A percentile compares a stretch with the other conserved stretches of the same genome.
Evolutionary conservation across 805 yeast genomes (phyloP).

Genomic region (Spencermartinsiella europaea): DNA sequence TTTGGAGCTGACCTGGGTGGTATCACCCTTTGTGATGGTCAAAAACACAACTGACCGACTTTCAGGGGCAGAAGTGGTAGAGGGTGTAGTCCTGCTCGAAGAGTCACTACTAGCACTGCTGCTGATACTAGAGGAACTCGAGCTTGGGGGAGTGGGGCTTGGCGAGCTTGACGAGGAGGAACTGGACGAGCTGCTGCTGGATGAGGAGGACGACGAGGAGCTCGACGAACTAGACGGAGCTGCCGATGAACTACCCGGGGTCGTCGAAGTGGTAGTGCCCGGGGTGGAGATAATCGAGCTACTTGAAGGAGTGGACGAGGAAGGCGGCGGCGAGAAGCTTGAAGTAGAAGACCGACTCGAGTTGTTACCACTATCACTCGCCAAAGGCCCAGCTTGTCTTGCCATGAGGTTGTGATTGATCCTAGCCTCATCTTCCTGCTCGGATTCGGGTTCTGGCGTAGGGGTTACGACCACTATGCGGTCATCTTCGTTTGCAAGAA

Average conservation of each 20-base stretch:
- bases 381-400: not conserved
- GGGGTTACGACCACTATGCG: not conserved
- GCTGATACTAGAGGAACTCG: constrained; percentile 1
- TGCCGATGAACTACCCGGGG: constrained; percentile 5
- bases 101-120: constrained; percentile 5
- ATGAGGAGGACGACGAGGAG: constrained; percentile 1
- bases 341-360: constrained; percentile 4
- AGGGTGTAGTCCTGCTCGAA: not conserved
- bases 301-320: constrained; percentile 3
- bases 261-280: not conserved
- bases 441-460: not conserved
- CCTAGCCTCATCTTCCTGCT: not conserved
- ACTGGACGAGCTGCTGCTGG: constrained; percentile 4
- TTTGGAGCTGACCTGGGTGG: constrained; percentile 4
- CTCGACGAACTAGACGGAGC: constrained; percentile 3
- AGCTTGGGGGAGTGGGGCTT: constrained; percentile 1
- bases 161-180: constrained; percentile 5
- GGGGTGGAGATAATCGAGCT: constrained; percentile 5
- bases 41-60: constrained; percentile 16
- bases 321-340: constrained; percentile 3
- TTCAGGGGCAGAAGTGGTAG: constrained; percentile 20
- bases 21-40: not conserved
- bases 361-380: not conserved
- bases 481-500: not conserved
- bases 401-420: not conserved